A percentile compares a stretch with the other conserved stretches of the same genome.
These are phyloP conservation scores for Linanthus parryae DNA, from an alignment of 148 eudicot species.

Conservation along the genomic window DNA sequence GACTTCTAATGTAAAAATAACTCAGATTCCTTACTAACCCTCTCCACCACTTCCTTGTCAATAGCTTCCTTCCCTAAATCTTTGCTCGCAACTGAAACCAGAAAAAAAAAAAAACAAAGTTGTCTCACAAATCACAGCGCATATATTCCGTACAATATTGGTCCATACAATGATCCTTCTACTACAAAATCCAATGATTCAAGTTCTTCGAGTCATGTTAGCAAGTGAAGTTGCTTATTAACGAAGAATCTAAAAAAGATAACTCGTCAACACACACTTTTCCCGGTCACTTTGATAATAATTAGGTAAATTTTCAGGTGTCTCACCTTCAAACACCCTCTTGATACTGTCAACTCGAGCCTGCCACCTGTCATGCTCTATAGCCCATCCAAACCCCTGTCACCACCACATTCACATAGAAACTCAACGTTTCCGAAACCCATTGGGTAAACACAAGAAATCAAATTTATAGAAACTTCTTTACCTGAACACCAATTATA, in stretches of 20 bases:
- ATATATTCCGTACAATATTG: too few species aligned
- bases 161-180: too few species aligned
- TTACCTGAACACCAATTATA: constrained; percentile 93
- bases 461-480: neutral
- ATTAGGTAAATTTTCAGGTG: too few species aligned
- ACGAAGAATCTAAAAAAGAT: too few species aligned
- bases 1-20: too few species aligned
- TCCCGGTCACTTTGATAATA: too few species aligned
- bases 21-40: too few species aligned
- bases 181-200: too few species aligned
- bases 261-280: too few species aligned
- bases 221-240: too few species aligned
- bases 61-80: constrained; percentile 53
- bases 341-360: constrained; percentile 84
- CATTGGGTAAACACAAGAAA: neutral
- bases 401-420: constrained; percentile 3
- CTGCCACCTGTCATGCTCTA: constrained; percentile 87
- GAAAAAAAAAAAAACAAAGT: neutral
- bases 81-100: constrained; percentile 56
- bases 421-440: neutral
- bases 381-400: constrained; percentile 96
- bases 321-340: constrained; percentile 83
- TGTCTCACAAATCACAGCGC: too few species aligned
- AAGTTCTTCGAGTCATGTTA: too few species aligned
- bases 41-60: constrained; percentile 78